A percentile compares a stretch with the other conserved stretches of the same genome.
Evolutionary conservation across 2,329 filamentous ascomycete species (phyloP).

Genomic region (Diaporthe destruens): DNA sequence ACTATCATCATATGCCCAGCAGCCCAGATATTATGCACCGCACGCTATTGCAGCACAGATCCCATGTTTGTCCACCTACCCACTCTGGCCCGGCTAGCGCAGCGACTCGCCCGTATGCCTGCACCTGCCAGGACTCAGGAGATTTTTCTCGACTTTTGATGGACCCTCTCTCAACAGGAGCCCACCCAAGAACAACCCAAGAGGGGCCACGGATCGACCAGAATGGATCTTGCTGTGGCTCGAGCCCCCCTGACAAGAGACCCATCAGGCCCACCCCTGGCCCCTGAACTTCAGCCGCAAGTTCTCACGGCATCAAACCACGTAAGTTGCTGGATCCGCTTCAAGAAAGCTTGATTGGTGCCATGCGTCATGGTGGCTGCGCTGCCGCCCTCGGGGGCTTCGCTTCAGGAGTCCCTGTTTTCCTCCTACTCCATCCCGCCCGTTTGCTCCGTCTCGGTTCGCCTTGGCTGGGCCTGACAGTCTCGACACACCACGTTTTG

Average conservation of each 20-base stretch:
- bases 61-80: conserved; percentile 14
- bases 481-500: background rate
- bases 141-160: conserved; percentile 28
- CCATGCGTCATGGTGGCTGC: conserved; percentile 23
- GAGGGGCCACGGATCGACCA: conserved; percentile 24
- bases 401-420: conserved; percentile 9
- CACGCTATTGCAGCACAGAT: conserved; percentile 8
- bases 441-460: background rate
- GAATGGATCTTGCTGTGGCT: conserved; percentile 35
- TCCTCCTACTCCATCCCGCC: background rate
- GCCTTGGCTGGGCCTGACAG: conserved; percentile 3
- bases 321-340: conserved; percentile 30
- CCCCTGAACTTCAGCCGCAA: conserved; percentile 41
- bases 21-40: conserved; percentile 30
- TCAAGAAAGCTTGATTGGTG: conserved; percentile 27
- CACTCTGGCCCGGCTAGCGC: conserved; percentile 4
- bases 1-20: conserved; percentile 22
- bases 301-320: conserved; percentile 35
- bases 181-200: too few relatives aligned
- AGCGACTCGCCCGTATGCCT: conserved; percentile 17
- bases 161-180: background rate
- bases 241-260: conserved; percentile 36
- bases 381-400: conserved; percentile 7
- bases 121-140: conserved; percentile 30
- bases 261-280: conserved; percentile 35